A percentile compares a stretch with the other conserved stretches of the same genome.
Conservation (phyloP, 805 yeast species). For the Yarrowia bubula region DNA sequence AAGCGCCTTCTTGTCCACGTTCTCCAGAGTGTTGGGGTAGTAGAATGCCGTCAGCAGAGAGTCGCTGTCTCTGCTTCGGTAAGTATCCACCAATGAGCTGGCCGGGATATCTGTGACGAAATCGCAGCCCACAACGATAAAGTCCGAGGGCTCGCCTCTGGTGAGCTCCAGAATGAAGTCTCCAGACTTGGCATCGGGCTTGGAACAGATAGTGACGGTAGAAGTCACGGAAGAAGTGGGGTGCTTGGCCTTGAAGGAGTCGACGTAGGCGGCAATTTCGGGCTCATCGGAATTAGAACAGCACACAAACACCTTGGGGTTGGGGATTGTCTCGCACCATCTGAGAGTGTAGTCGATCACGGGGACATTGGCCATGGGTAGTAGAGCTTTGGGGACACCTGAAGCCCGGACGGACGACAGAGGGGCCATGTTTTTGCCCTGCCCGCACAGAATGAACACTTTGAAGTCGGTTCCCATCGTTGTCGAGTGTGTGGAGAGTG, state of each 20-base stretch:
- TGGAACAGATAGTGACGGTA: slow-evolving; percentile 4
- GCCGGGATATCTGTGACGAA: slow-evolving; percentile 91
- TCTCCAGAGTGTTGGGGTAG: slow-evolving; percentile 71
- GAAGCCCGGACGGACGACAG: slow-evolving; percentile 56
- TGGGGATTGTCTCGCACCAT: slow-evolving; percentile 81
- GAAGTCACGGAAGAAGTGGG: not conserved
- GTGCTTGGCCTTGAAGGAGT: not conserved
- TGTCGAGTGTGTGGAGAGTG: not conserved
- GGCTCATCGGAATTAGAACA: not conserved
- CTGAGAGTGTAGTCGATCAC: slow-evolving; percentile 83
- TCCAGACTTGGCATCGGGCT: slow-evolving; percentile 30
- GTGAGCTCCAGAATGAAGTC: slow-evolving; percentile 30
- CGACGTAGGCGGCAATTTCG: not conserved
- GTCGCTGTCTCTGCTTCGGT: slow-evolving; percentile 63
- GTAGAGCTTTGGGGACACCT: slow-evolving; percentile 75
- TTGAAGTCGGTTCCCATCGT: slow-evolving; percentile 73
- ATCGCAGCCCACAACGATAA: slow-evolving; percentile 91
- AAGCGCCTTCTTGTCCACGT: slow-evolving; percentile 72
- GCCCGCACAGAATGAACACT: slow-evolving; percentile 86
- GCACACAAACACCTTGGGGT: slow-evolving; percentile 28
- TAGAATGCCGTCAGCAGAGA: slow-evolving; percentile 72
- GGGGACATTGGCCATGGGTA: slow-evolving; percentile 88
- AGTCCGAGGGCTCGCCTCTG: slow-evolving; percentile 43
- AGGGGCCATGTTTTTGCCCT: slow-evolving; percentile 71
- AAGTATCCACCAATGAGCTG: slow-evolving; percentile 78